Evolutionary conservation across 2,329 filamentous ascomycete species (phyloP).

Genomic region (Aspergillus fischeri): DNA sequence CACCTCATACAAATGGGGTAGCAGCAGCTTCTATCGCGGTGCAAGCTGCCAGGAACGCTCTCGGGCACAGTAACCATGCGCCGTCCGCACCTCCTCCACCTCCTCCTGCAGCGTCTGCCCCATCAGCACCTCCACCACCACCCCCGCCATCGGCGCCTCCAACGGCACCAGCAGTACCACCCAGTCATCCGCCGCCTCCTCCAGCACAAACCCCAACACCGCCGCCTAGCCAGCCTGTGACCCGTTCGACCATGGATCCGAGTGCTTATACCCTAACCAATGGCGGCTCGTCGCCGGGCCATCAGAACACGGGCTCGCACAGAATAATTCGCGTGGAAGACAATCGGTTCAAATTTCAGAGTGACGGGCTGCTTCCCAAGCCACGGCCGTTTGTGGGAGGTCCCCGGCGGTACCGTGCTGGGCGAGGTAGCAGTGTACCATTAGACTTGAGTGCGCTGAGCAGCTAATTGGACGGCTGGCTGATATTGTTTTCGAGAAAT

Average conservation of each 20-base stretch:
- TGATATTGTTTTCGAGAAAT: background rate
- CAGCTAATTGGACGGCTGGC: constrained; percentile 18
- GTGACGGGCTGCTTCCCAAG: constrained; percentile 76
- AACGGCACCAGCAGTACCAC: constrained; percentile 34
- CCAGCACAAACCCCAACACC: constrained; percentile 37
- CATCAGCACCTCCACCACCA: constrained; percentile 42
- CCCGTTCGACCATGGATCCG: constrained; percentile 65
- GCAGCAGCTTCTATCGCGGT: constrained; percentile 50
- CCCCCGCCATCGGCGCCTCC: constrained; percentile 45
- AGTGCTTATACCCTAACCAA: constrained; percentile 72
- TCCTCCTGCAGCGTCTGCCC: constrained; percentile 29
- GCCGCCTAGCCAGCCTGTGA: constrained; percentile 40
- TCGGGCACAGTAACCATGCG: constrained; percentile 43
- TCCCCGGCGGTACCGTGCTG: constrained; percentile 77
- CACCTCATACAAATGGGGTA: constrained; percentile 36
- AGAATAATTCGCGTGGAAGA: constrained; percentile 63
- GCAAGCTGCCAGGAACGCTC: constrained; percentile 57
- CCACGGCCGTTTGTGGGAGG: constrained; percentile 76
- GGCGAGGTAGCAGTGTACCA: constrained; percentile 89
- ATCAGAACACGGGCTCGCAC: constrained; percentile 22
- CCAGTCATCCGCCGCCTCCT: constrained; percentile 43
- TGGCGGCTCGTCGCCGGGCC: constrained; percentile 41
- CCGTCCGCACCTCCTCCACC: constrained; percentile 43
- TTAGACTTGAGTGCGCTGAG: constrained; percentile 62
- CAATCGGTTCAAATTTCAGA: constrained; percentile 78